A percentile compares a stretch with the other conserved stretches of the same genome.
These are phyloP conservation scores for Scheffersomyces segobiensis DNA, from an alignment of 1,139 yeast species.

Conservation along the genomic window DNA sequence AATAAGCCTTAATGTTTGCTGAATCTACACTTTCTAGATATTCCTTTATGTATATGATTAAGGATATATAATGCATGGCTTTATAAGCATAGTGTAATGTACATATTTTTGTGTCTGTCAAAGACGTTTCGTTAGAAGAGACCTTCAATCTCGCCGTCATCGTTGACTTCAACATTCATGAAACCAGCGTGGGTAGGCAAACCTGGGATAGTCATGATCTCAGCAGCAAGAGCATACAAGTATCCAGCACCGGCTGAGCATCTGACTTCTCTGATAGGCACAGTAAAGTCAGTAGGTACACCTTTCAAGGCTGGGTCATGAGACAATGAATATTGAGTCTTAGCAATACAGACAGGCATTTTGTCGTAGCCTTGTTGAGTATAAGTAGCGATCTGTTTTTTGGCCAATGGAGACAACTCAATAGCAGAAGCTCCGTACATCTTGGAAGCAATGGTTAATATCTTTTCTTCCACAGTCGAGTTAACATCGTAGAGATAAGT, in stretches of 20 bases:
- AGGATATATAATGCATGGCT: not conserved
- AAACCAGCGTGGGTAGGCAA: conserved; percentile 80
- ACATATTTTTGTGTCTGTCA: not conserved
- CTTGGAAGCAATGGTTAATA: conserved; percentile 63
- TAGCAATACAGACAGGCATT: conserved; percentile 79
- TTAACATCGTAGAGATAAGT: conserved; percentile 62
- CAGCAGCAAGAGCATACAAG: conserved; percentile 79
- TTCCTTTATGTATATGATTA: not conserved
- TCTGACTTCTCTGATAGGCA: conserved; percentile 79
- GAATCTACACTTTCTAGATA: not conserved
- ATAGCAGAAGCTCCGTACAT: conserved; percentile 77
- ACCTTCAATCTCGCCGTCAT: conserved; percentile 79
- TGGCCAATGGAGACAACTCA: conserved; percentile 67
- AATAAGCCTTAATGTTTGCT: not conserved
- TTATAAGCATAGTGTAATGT: not conserved
- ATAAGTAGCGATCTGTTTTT: conserved; percentile 63
- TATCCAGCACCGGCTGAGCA: conserved; percentile 85
- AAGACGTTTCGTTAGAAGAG: conserved; percentile 44
- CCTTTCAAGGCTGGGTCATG: conserved; percentile 83
- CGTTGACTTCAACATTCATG: conserved; percentile 81
- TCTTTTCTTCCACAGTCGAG: conserved; percentile 62
- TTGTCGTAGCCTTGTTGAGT: conserved; percentile 71
- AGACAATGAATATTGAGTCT: conserved; percentile 79
- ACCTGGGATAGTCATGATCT: conserved; percentile 83
- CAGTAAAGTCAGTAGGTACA: conserved; percentile 75